phyloP scores from a whole-genome alignment of 1,139 yeast species.

The Geotrichum australiense region DNA sequence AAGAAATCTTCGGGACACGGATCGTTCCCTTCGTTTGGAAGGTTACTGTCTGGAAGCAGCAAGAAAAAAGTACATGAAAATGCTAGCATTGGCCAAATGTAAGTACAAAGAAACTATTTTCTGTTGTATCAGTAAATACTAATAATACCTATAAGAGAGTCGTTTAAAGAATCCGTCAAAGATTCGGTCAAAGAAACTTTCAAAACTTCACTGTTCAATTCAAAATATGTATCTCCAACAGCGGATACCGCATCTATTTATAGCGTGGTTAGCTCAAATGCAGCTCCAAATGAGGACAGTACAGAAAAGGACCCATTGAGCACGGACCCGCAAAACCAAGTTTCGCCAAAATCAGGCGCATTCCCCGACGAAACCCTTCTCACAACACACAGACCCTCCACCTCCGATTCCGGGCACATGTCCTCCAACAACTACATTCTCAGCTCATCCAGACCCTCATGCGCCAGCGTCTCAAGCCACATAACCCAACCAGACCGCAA shows the following conservation, averaged over 20 bases:
- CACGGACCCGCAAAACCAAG: not conserved
- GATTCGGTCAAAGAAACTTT: no score
- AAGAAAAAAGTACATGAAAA: no score
- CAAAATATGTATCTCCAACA: slow-evolving; percentile 9
- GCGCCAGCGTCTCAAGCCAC: slow-evolving; percentile 1
- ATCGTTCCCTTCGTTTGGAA: no score
- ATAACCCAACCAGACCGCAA: not conserved
- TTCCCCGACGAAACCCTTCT: not conserved
- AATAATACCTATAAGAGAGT: no score
- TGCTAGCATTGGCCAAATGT: no score
- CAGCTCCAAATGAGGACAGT: slow-evolving; percentile 1
- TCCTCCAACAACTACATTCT: slow-evolving; percentile 1
- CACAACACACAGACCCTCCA: not conserved
- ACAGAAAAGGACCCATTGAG: not conserved
- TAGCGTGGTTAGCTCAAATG: slow-evolving; percentile 4
- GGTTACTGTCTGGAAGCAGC: no score
- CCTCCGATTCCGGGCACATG: not conserved
- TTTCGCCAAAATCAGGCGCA: not conserved
- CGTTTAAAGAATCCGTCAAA: no score
- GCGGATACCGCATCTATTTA: slow-evolving; percentile 14
- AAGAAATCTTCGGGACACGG: no score
- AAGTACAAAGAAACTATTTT: no score
- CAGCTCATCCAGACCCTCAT: slow-evolving; percentile 5
- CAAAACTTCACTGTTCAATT: slow-evolving; percentile 11
- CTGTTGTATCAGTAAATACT: no score